phyloP scores from a whole-genome alignment of 106 monocot species.

The Acorus gramineus region DNA sequence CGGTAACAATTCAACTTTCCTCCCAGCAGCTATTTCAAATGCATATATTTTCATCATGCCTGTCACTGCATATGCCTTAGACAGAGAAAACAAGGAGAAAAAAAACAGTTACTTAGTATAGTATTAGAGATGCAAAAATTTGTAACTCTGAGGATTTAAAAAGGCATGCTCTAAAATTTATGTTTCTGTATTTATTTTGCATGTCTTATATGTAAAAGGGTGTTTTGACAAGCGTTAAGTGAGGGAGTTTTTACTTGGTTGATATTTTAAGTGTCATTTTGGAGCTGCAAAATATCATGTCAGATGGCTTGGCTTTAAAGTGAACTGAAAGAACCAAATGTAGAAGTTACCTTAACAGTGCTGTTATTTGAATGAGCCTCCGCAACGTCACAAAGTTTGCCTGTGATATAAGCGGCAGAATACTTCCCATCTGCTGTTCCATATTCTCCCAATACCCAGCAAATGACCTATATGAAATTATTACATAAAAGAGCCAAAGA shows the following conservation, averaged over 20 bases:
- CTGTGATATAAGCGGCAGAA: conserved; percentile 86
- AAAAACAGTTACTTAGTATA: not conserved
- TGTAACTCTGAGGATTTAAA: not conserved
- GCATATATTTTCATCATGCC: conserved; percentile 83
- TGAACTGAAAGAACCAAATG: not conserved
- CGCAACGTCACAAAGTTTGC: conserved; percentile 81
- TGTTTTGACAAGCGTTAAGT: too few species aligned
- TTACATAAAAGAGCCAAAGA: not conserved
- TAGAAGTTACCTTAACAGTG: conserved; percentile 60
- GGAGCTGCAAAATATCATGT: too few species aligned
- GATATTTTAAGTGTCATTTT: too few species aligned
- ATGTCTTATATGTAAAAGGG: too few species aligned
- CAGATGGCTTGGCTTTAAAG: not conserved
- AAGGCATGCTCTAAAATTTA: too few species aligned
- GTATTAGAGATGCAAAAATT: conserved; percentile 1
- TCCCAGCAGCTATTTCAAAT: conserved; percentile 81
- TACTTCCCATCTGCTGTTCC: conserved; percentile 92
- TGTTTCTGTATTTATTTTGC: too few species aligned
- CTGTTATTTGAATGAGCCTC: conserved; percentile 81
- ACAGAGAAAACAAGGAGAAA: conserved; percentile 11
- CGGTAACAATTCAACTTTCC: conserved; percentile 76
- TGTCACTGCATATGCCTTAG: conserved; percentile 76
- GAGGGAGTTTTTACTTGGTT: too few species aligned
- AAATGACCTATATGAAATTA: conserved; percentile 68
- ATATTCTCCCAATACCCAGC: conserved; percentile 98